Evolutionary conservation across 371 early-diverging fungal genomes (phyloP), one percentile per base, ranked within the genome.

Genomic region (Mortierella sp.): DNA sequence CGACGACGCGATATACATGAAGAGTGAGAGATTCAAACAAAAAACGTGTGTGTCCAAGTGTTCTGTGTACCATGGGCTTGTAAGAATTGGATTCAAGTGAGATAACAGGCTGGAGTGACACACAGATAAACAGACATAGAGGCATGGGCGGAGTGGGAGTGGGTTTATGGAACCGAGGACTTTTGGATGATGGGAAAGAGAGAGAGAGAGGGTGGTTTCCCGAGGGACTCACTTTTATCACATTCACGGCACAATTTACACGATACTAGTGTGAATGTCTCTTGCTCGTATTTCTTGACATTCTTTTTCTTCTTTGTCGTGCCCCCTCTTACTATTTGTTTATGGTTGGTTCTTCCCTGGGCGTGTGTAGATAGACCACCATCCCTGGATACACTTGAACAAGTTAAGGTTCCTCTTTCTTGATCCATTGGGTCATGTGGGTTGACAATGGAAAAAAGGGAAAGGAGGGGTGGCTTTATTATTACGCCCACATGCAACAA

Each of bases 401-500:
- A n/a, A n/a, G n/a, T 61, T 61, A 37, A 61, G 61, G 61, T 61
- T 55, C 55, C 13, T 48, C 22, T 29, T 53, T 26, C 26, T 53
- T 13, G 11, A 3, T 29, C 13, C 14, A 14, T 58, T 31, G 0
- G 61, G 61, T 61, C 61, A 61, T 61, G 39, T 61, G 61, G 37
- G 19, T 14, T 14, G 26, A 13, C 47, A 47, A 47, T 19, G 47
- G 47, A 47, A 19, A 47, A 47, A 22, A 16, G 19, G 6, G 47
- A 22, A 6, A 47, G 48, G 8, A 19, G 19, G 31, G 0, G 16
- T 16, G 55, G 19, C 14, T 10, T 34, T 58, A 6, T 16, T 31
- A 26, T 31, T 58, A 58, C 58, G 31, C 31, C 55, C 55, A 58
- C 58, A 58, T 58, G 58, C 58, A 58, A 58, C 29, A 11, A 14